Evolutionary conservation across 352 stramenopile genomes (phyloP), one percentile per base, ranked within the genome.

Genomic region (Phytophthora citrophthora): DNA sequence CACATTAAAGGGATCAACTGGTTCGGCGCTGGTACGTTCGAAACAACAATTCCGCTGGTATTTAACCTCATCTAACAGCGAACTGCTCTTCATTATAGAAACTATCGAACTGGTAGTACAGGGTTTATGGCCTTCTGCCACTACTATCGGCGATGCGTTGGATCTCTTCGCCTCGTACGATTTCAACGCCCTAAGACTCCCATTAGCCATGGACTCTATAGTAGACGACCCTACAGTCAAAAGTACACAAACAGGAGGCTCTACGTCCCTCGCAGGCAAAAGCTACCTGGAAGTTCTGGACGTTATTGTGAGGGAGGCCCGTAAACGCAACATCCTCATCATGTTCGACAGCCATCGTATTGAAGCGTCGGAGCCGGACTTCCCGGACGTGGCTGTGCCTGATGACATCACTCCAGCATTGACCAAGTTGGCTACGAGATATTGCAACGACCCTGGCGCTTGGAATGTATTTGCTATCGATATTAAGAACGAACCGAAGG

Each of bases 381-480:
- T 91, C 45, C 79, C 79, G 0, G 79, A 91, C 45, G 54, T 87
- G 43, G 82, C 77, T 5, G 72, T 85, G 26, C 70, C 79, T 2
- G 50, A 57, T 13, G 76, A 88, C 55, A 89, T 91, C 51, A 80
- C 73, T 6, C 77, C 82, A 2, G 82, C 82, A 5, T 47, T 91
- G 29, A 32, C 83, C 53, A 77, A 73, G 44, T 65, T 91, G 4
- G 82, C 82, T 10, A 78, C 70, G 40, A 68, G 82, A 47, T 91
- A 91, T 66, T 91, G 82, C 49, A 50, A 81, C 26, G 81, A 91
- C 52, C 70, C 77, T 0, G 57, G 70, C 11, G 72, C 77, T 4
- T 93, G 84, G 84, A 93, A 93, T 46, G 82, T 93, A 2, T 66
- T 93, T 31, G 84, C 78, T 34, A 72, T 91, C 29, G 82, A 93